phyloP scores from a whole-genome alignment of 768 basidiomycete species.

The Paxillus rubicundulus region DNA sequence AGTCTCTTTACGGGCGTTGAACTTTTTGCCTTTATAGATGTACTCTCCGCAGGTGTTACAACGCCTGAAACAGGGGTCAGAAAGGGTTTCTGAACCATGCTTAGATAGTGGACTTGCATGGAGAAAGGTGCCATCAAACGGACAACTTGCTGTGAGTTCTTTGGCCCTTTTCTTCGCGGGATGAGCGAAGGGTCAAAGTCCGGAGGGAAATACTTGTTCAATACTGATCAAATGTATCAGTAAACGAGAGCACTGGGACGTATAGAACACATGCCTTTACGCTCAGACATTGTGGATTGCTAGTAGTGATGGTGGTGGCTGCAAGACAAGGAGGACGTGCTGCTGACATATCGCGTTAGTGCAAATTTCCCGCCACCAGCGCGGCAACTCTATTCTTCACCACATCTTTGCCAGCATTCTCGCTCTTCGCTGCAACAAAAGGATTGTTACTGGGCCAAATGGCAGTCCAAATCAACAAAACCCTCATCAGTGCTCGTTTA shows the following conservation, averaged over 20 bases:
- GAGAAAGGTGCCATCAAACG: slow-evolving; percentile 99
- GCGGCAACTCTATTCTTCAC: slow-evolving; percentile 18
- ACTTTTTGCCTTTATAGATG: slow-evolving; percentile 99
- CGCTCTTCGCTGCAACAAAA: slow-evolving; percentile 4
- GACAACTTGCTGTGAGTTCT: slow-evolving; percentile 95
- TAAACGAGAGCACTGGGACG: neutral
- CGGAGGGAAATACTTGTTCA: slow-evolving; percentile 96
- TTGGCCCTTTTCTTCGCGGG: slow-evolving; percentile 83
- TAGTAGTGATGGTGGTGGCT: neutral
- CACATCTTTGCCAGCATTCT: slow-evolving; percentile 17
- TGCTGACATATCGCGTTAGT: slow-evolving; percentile 35
- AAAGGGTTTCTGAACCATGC: neutral
- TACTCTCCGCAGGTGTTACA: slow-evolving; percentile 98
- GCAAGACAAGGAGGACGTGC: slow-evolving; percentile 13
- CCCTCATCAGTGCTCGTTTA: slow-evolving; percentile 53
- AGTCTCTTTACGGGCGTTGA: slow-evolving; percentile 98
- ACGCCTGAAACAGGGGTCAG: slow-evolving; percentile 51
- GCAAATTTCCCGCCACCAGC: slow-evolving; percentile 30
- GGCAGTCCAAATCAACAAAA: slow-evolving; percentile 72
- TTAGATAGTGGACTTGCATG: slow-evolving; percentile 55
- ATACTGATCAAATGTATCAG: slow-evolving; percentile 46
- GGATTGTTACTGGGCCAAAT: slow-evolving; percentile 33
- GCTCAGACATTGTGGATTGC: slow-evolving; percentile 69
- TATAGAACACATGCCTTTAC: slow-evolving; percentile 56
- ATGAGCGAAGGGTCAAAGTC: slow-evolving; percentile 98